These are phyloP conservation scores for Ilyonectria destructans DNA, from an alignment of 2,329 filamentous ascomycete genomes.

Conservation along the genomic window DNA sequence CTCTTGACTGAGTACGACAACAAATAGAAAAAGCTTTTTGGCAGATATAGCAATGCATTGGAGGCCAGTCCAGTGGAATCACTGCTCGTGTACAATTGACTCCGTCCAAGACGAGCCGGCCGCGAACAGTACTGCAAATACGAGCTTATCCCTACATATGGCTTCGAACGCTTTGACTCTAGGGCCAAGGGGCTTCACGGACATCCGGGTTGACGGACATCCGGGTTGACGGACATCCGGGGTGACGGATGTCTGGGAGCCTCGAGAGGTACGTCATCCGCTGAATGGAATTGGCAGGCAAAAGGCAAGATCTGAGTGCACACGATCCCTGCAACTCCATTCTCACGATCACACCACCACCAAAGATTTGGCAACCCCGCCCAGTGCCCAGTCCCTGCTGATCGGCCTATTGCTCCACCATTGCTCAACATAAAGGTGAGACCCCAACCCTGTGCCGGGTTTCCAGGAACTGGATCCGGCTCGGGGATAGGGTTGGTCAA, in stretches of 20 bases:
- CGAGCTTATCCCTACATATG: no score
- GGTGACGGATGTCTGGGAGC: no score
- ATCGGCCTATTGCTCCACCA: constrained; percentile 67
- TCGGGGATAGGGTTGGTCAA: constrained; percentile 65
- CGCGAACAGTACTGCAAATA: no score
- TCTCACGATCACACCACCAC: constrained; percentile 76
- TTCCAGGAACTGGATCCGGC: constrained; percentile 62
- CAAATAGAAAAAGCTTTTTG: constrained; percentile 7
- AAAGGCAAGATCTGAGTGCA: constrained; percentile 68
- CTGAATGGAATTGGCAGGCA: constrained; percentile 33
- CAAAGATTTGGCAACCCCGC: constrained; percentile 73
- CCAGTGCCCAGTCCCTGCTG: constrained; percentile 68
- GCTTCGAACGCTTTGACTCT: no score
- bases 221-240: no score
- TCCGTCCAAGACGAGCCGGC: no score
- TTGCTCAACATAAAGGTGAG: constrained; percentile 71
- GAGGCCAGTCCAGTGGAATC: constrained; percentile 12
- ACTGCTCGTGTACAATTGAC: neutral
- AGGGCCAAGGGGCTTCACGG: no score
- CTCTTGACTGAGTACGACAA: neutral
- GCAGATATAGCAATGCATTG: neutral
- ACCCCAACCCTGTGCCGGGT: constrained; percentile 76
- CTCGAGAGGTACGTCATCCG: no score
- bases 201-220: no score
- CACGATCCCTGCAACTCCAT: constrained; percentile 70